phyloP scores from a whole-genome alignment of 2,329 filamentous ascomycete genomes.

The Trichoderma sp. region DNA sequence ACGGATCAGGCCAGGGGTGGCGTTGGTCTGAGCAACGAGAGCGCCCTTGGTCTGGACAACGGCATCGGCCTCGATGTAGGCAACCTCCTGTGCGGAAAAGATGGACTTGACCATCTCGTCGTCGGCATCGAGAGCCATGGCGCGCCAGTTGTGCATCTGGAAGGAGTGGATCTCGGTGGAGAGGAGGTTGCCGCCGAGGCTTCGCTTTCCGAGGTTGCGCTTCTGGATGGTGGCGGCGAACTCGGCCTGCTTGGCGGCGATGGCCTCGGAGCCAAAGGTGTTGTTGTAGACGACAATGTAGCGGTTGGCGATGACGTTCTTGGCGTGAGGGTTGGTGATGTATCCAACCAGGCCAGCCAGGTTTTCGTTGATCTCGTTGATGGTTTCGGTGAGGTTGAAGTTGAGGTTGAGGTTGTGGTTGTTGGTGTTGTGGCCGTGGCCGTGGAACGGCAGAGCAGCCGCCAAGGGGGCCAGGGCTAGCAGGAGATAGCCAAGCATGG shows the following conservation, averaged over 20 bases:
- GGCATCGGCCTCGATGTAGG: constrained; percentile 57
- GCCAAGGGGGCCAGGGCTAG: constrained; percentile 33
- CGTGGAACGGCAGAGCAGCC: constrained; percentile 31
- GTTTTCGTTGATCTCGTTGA: constrained; percentile 4
- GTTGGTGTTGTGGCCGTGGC: neutral
- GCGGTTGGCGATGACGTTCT: constrained; percentile 54
- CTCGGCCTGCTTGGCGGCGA: constrained; percentile 52
- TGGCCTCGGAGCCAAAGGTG: constrained; percentile 49
- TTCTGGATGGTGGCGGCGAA: constrained; percentile 55
- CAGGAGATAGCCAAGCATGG: constrained; percentile 33
- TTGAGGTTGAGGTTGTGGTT: constrained; percentile 7
- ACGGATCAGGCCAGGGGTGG: constrained; percentile 56
- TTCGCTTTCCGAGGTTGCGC: constrained; percentile 58
- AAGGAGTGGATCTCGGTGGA: constrained; percentile 51
- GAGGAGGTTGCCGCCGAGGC: constrained; percentile 48
- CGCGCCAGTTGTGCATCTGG: constrained; percentile 53
- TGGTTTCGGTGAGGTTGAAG: neutral
- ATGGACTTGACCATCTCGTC: constrained; percentile 53
- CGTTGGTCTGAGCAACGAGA: constrained; percentile 53
- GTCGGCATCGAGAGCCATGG: constrained; percentile 55
- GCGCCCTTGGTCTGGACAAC: constrained; percentile 45
- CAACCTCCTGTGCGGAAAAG: constrained; percentile 50
- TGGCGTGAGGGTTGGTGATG: constrained; percentile 52
- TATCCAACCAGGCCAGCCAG: constrained; percentile 32
- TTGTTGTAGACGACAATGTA: constrained; percentile 69